These are phyloP conservation scores for Ampelocalamus luodianensis DNA, from an alignment of 176 grass and related monocot genomes.

Conservation along the genomic window DNA sequence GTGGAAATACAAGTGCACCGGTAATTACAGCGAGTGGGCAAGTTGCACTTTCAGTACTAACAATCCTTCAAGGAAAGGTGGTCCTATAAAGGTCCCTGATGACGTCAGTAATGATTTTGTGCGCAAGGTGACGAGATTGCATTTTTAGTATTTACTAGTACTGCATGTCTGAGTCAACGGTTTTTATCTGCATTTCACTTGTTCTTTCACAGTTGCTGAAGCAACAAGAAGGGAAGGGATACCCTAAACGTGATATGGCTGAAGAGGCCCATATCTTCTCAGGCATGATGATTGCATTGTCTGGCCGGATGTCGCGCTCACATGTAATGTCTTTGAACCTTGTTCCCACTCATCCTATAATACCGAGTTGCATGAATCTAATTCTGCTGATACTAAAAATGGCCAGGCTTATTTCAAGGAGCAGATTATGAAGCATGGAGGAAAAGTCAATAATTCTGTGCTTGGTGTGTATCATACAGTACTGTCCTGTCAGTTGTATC, in stretches of 20 bases:
- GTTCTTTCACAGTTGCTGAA: conserved; percentile 63
- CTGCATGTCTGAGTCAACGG: not conserved
- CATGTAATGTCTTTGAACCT: conserved; percentile 56
- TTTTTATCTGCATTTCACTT: conserved; percentile 29
- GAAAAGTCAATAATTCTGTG: conserved; percentile 63
- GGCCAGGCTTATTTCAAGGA: conserved; percentile 66
- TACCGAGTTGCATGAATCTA: conserved; percentile 9
- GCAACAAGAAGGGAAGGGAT: conserved; percentile 45
- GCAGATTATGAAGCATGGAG: conserved; percentile 83
- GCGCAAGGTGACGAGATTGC: conserved; percentile 43
- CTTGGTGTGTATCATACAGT: conserved; percentile 51
- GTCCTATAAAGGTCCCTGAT: conserved; percentile 54
- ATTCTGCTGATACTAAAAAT: conserved; percentile 26
- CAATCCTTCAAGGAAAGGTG: conserved; percentile 47
- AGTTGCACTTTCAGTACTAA: conserved; percentile 54
- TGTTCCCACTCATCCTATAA: not conserved
- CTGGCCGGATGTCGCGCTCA: conserved; percentile 73
- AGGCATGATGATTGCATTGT: conserved; percentile 69
- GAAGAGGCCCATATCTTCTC: conserved; percentile 59
- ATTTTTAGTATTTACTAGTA: not conserved
- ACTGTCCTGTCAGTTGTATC: not conserved
- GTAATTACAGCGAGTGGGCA: conserved; percentile 65
- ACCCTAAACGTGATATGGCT: conserved; percentile 54
- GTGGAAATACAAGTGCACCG: conserved; percentile 65
- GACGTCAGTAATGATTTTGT: conserved; percentile 51